Evolutionary conservation across 306 rosid genomes (phyloP), one percentile per base, ranked within the genome.

Genomic region (Trifolium fragiferum): DNA sequence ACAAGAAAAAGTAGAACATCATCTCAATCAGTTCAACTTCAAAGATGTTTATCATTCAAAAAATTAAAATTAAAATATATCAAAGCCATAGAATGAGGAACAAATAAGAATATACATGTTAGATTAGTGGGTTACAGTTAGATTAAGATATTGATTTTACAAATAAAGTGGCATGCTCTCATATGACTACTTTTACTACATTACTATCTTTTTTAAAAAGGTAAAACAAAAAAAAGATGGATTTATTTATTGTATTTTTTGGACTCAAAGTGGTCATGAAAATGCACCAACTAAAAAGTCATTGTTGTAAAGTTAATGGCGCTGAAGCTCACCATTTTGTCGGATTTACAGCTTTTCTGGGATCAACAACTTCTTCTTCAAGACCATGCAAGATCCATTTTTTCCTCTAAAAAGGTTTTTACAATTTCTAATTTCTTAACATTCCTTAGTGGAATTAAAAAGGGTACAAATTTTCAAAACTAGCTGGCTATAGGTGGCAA

Each of bases 41-140:
- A 66, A 75, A 78, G 50, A 33, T 54, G 70, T 32, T 71, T 57
- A 74, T 80, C 65, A 70, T 75, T 37, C 21, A 59, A 67, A 62
- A 14, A 14, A 25, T 25, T 2, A 30, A 19, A 54, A 16, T 12
- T 12, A 75, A 70, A 46, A 35, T 30, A 53, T 76, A 1, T 15
- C 67, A 83, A 85, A 90, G 81, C 82, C 84, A 82, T 80, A 68
- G 69, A 87, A 76, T 80, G 79, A 80, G 76, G 80, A 77, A 75
- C 70, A 75, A 81, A 82, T 73, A 50, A 79, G 78, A 80, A 30
- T 60, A 58, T 75, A 47, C 8, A 69, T 87, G 86, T 76, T 79
- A 74, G 90, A 83, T 89, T 78, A 85, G 88, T 90, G 97, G 92
- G 88, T 19, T 79, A 85, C 92, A 88, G 81, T 73, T 77, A 86